These are phyloP conservation scores for Schizophyllum amplum DNA, from an alignment of 1,284 basidiomycete species.

Conservation along the genomic window DNA sequence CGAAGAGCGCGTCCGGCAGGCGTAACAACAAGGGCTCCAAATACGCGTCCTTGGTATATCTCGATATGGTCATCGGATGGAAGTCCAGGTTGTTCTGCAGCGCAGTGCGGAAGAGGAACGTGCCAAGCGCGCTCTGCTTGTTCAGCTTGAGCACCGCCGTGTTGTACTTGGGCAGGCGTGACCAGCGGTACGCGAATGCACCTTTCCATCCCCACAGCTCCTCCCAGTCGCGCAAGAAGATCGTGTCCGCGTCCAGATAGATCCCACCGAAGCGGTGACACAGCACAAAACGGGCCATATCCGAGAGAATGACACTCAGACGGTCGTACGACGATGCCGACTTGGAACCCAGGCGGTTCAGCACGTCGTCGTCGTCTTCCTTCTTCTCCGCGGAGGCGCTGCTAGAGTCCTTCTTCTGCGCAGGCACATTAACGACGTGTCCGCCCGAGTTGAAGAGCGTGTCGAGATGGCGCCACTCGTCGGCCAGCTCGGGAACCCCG, in stretches of 20 bases:
- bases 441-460: constrained; percentile 75
- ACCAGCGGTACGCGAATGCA: constrained; percentile 85
- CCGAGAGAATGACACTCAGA: constrained; percentile 76
- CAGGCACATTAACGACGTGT: constrained; percentile 43
- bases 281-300: constrained; percentile 82
- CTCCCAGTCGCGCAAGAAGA: constrained; percentile 87
- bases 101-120: constrained; percentile 80
- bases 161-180: constrained; percentile 74
- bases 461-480: constrained; percentile 65
- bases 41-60: constrained; percentile 73
- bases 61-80: constrained; percentile 79
- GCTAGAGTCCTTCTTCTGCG: constrained; percentile 22
- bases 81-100: constrained; percentile 81
- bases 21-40: constrained; percentile 67
- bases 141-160: constrained; percentile 82
- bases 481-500: constrained; percentile 65
- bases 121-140: constrained; percentile 73
- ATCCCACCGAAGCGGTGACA: constrained; percentile 83
- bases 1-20: constrained; percentile 80
- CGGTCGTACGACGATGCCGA: constrained; percentile 71
- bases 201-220: constrained; percentile 85
- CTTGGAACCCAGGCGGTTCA: constrained; percentile 70
- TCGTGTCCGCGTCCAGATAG: constrained; percentile 83
- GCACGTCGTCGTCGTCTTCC: constrained; percentile 47
- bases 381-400: constrained; percentile 17